Percentiles rank a stretch among this genome's conserved stretches.
phyloP scores from a whole-genome alignment of 208 protist genomes.

The Endotrypanum monterogeii region DNA sequence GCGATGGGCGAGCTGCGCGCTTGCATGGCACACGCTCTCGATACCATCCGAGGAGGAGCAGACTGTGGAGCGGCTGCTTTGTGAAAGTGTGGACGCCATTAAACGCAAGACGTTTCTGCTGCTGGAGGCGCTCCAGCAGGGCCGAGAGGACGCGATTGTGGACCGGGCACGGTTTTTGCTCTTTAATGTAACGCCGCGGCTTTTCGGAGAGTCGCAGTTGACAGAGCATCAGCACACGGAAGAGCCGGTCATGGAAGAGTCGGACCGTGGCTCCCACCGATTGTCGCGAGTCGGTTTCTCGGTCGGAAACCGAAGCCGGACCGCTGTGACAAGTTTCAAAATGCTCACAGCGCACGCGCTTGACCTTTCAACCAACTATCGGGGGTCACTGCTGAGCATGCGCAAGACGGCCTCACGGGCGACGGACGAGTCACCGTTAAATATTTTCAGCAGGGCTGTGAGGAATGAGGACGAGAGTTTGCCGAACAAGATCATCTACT shows the following conservation, averaged over 20 bases:
- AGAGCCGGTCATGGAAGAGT: conserved; percentile 46
- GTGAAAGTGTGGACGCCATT: conserved; percentile 52
- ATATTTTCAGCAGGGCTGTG: conserved; percentile 39
- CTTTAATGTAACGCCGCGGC: conserved; percentile 59
- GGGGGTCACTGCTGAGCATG: conserved; percentile 18
- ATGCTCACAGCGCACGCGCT: conserved; percentile 29
- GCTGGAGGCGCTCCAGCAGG: conserved; percentile 82
- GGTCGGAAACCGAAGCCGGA: conserved; percentile 31
- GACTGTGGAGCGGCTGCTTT: conserved; percentile 45
- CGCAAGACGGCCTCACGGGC: conserved; percentile 19
- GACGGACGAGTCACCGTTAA: conserved; percentile 26
- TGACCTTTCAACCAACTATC: conserved; percentile 35
- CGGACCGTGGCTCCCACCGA: conserved; percentile 29
- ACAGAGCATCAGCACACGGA: conserved; percentile 75
- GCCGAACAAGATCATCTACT: conserved; percentile 65
- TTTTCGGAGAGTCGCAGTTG: conserved; percentile 50
- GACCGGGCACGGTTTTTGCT: conserved; percentile 75
- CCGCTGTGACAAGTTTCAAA: conserved; percentile 27
- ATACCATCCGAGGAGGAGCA: conserved; percentile 22
- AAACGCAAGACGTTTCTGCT: conserved; percentile 77
- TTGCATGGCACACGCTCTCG: conserved; percentile 46
- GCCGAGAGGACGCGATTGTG: conserved; percentile 57
- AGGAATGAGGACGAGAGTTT: conserved; percentile 47
- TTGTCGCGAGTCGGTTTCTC: conserved; percentile 26
- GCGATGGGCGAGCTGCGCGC: conserved; percentile 43